Evolutionary conservation across 192 early-diverging fungal species (phyloP).

Genomic region (Coemansia sp.): DNA sequence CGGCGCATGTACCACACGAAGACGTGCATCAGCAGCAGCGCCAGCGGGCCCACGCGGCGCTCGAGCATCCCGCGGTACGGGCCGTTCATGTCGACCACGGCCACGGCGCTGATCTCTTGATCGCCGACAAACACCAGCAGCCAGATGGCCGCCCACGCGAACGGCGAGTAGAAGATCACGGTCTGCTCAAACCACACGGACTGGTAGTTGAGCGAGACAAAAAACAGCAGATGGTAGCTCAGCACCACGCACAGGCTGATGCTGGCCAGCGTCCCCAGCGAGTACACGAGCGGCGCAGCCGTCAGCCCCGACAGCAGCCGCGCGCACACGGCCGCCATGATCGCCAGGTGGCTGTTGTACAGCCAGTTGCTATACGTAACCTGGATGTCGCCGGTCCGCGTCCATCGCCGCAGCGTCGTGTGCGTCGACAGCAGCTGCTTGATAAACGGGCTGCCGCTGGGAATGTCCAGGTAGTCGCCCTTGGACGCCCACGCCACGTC

Average conservation of each 20-base stretch:
- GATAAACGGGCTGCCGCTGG: constrained; percentile 21
- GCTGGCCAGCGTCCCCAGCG: constrained; percentile 34
- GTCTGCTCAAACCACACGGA: constrained; percentile 35
- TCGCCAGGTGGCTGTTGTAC: constrained; percentile 26
- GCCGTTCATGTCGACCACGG: constrained; percentile 1
- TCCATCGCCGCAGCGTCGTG: constrained; percentile 19
- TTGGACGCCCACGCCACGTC: constrained; percentile 12
- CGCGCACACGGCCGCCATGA: constrained; percentile 18
- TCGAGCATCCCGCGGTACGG: constrained; percentile 23
- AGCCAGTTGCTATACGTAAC: constrained; percentile 46
- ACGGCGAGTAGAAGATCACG: constrained; percentile 42
- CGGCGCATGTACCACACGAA: constrained; percentile 50
- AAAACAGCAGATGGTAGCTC: constrained; percentile 39
- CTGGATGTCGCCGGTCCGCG: constrained; percentile 25
- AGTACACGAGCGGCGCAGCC: constrained; percentile 23
- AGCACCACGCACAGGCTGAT: constrained; percentile 32
- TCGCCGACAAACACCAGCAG: constrained; percentile 37
- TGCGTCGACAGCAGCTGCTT: constrained; percentile 22
- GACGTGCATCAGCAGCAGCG: constrained; percentile 32
- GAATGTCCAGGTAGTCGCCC: constrained; percentile 27
- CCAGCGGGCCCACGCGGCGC: constrained; percentile 26
- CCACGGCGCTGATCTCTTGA: constrained; percentile 2
- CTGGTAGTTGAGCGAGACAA: constrained; percentile 30
- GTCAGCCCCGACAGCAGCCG: constrained; percentile 33
- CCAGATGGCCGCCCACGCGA: constrained; percentile 48